These are phyloP conservation scores for Didymella arachidicola DNA, from an alignment of 2,329 filamentous ascomycete genomes.

Conservation along the genomic window DNA sequence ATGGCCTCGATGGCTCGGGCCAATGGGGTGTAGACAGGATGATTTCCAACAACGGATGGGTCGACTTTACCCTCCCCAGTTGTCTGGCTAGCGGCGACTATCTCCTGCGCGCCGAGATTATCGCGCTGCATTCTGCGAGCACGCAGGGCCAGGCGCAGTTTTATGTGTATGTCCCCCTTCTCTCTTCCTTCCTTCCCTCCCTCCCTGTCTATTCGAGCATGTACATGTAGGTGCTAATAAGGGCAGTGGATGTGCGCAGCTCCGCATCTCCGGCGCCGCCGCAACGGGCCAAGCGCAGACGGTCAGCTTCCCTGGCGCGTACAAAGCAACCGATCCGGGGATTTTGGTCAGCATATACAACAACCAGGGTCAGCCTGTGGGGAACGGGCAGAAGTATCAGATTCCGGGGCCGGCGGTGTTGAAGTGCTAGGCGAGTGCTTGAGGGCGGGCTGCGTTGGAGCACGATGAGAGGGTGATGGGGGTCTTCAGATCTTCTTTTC, in stretches of 20 bases:
- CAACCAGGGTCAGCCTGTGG: slow-evolving; percentile 25
- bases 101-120: slow-evolving; percentile 54
- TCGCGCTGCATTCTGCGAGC: slow-evolving; percentile 53
- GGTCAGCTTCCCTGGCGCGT: slow-evolving; percentile 47
- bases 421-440: slow-evolving; percentile 49
- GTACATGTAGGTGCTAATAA: neutral
- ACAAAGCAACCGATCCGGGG: slow-evolving; percentile 40
- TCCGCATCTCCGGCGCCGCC: slow-evolving; percentile 40
- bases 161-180: slow-evolving; percentile 42
- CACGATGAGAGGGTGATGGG: no score
- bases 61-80: slow-evolving; percentile 50
- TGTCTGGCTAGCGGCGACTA: slow-evolving; percentile 52
- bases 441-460: no score
- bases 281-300: slow-evolving; percentile 30
- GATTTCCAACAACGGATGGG: slow-evolving; percentile 58
- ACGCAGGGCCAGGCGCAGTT: slow-evolving; percentile 52
- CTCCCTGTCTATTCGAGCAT: no score
- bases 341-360: slow-evolving; percentile 45
- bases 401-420: slow-evolving; percentile 61
- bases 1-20: slow-evolving; percentile 50
- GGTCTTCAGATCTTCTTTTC: no score
- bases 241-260: slow-evolving; percentile 47
- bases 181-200: no score
- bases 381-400: slow-evolving; percentile 51
- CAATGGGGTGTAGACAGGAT: slow-evolving; percentile 61